Evolutionary conservation across 2,329 filamentous ascomycete genomes (phyloP).

Genomic region (Alternaria metachromatica): DNA sequence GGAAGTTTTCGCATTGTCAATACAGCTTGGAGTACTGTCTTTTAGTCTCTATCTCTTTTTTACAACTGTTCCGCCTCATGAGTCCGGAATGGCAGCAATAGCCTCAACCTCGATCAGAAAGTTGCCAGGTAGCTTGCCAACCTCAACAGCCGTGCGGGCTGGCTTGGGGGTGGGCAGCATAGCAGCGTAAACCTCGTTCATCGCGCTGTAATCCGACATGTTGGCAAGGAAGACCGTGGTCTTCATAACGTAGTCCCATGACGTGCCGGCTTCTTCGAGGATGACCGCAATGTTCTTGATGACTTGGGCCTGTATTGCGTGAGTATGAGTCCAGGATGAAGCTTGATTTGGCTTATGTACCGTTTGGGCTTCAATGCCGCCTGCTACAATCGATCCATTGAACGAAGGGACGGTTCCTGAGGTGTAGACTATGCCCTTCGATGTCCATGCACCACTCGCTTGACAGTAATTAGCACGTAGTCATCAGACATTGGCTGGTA

Average conservation of each 20-base stretch:
- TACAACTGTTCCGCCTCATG: background rate
- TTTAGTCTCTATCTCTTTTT: background rate
- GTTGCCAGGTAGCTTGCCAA: slow-evolving; percentile 40
- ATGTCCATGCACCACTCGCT: slow-evolving; percentile 40
- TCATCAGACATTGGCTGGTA: too few relatives aligned
- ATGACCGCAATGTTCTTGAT: slow-evolving; percentile 42
- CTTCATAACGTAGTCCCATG: slow-evolving; percentile 45
- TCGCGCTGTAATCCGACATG: slow-evolving; percentile 42
- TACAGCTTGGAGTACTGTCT: background rate
- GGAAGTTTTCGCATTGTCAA: background rate
- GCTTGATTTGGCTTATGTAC: background rate
- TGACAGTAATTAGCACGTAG: background rate
- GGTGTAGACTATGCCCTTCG: slow-evolving; percentile 42
- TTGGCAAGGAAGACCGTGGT: slow-evolving; percentile 42
- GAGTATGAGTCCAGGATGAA: background rate
- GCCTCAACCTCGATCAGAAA: slow-evolving; percentile 43
- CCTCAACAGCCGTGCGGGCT: slow-evolving; percentile 39
- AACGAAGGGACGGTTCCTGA: slow-evolving; percentile 38
- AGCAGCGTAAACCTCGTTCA: slow-evolving; percentile 42
- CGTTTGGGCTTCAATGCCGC: slow-evolving; percentile 36
- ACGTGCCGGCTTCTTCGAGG: slow-evolving; percentile 41
- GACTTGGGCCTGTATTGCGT: slow-evolving; percentile 36
- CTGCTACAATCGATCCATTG: slow-evolving; percentile 35
- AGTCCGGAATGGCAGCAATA: slow-evolving; percentile 39
- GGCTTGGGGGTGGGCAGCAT: slow-evolving; percentile 42